Conservation (phyloP, 202 grass and related monocot species). For the Setaria italica region DNA sequence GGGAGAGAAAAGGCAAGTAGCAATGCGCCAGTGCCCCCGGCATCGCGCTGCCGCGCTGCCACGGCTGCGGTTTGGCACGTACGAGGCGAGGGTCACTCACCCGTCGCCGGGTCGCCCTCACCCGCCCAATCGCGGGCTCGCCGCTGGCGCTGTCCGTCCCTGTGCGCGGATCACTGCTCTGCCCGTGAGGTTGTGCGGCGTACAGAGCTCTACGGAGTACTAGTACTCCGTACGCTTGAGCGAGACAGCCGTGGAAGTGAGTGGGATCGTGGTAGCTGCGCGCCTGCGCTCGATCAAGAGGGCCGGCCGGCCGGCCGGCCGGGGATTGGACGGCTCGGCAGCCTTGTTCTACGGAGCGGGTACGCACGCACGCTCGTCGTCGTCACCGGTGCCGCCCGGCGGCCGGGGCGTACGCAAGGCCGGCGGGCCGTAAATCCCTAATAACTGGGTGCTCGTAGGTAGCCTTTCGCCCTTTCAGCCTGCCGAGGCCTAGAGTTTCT, state of each 20-base stretch:
- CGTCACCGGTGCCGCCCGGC: neutral
- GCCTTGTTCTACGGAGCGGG: neutral
- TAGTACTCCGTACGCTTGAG: neutral
- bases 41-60: neutral
- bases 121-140: slow-evolving; percentile 1
- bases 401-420: neutral
- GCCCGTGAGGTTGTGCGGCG: slow-evolving; percentile 1
- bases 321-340: slow-evolving; percentile 36
- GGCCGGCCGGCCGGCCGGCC: neutral
- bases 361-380: neutral
- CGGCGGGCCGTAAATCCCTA: neutral
- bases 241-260: neutral
- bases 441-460: slow-evolving; percentile 1
- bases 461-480: slow-evolving; percentile 2
- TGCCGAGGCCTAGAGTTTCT: slow-evolving; percentile 7
- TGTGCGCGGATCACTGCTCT: slow-evolving; percentile 23
- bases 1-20: neutral
- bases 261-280: neutral
- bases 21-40: slow-evolving; percentile 7
- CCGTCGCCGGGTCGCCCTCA: neutral
- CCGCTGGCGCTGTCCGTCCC: neutral
- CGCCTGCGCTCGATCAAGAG: neutral
- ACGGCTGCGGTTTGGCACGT: neutral
- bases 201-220: neutral
- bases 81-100: neutral